Evolutionary conservation across 2,329 filamentous ascomycete genomes (phyloP), one percentile per base, ranked within the genome.

Genomic region (Tolypocladium amazonense): DNA sequence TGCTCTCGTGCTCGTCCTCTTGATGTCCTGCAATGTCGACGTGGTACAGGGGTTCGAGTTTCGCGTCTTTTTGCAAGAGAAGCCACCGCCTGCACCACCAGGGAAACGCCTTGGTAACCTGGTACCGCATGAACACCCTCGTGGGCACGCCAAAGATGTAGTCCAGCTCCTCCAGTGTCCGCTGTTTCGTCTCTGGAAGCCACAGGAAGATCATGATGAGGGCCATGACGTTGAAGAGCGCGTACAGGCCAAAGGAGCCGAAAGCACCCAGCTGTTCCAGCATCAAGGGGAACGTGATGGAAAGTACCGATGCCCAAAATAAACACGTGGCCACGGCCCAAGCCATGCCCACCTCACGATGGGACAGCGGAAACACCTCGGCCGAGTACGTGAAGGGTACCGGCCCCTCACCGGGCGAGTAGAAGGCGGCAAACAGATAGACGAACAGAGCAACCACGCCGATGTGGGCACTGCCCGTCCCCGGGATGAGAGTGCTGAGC

Each of bases 291-390:
- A 86, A 85, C 0, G 84, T 87, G 57, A 89, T 81, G n/a, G 81
- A 80, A 54, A 86, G 73, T 0, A 88, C 80, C 0, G 81, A 77
- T 0, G 82, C 83, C 79, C 79, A 84, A 66, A 80, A 80, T 9
- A 87, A 75, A 62, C 84, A 87, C 0, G 84, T 88, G 1, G 86
- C 84, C 11, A 89, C 86, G 9, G 85, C 82, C 72, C 81, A 88
- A 0, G 80, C 81, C 87, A 90, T 89, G 60, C 87, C 87, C 30
- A 89, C 79, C 68, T 89, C 87, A 66, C 87, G 80, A 69, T 89
- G 86, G 1, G 84, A 87, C 0, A 89, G 79, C 0, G 87, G 87
- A 68, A 87, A 89, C 1, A 88, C 84, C 69, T 89, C 87, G 50
- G 87, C 85, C 6, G 79, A 82, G 72, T 89, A 89, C 0, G 84